These are phyloP conservation scores for Colletotrichum musae DNA, from an alignment of 2,329 filamentous ascomycete species.

Conservation along the genomic window DNA sequence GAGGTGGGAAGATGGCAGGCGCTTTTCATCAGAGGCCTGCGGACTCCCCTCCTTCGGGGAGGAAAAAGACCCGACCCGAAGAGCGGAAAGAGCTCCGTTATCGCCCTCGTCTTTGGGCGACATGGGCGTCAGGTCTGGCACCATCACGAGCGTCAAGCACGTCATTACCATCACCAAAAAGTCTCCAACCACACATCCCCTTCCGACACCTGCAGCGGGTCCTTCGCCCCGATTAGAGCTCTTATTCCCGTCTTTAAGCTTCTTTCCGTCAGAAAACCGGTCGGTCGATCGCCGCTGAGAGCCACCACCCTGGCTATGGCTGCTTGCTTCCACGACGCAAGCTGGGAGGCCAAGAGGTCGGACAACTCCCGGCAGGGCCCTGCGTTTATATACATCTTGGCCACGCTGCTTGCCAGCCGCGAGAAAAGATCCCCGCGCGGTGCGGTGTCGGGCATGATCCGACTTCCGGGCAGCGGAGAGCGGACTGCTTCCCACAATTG, in stretches of 20 bases:
- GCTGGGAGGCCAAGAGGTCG: not conserved
- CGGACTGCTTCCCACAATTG: conserved; percentile 14
- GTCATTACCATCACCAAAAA: not conserved
- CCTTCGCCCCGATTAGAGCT: conserved; percentile 14
- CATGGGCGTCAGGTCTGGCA: conserved; percentile 28
- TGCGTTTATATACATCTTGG: not conserved
- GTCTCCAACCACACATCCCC: too few relatives aligned
- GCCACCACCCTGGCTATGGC: not conserved
- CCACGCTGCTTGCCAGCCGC: conserved; percentile 2
- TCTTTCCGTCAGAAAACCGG: not conserved
- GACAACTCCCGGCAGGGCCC: conserved; percentile 31
- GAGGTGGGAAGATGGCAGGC: too few relatives aligned
- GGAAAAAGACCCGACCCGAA: not conserved
- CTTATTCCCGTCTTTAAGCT: conserved; percentile 6
- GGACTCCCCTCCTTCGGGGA: too few relatives aligned
- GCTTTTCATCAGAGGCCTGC: too few relatives aligned
- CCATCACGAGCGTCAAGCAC: conserved; percentile 35
- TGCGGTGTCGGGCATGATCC: conserved; percentile 9
- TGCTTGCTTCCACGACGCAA: not conserved
- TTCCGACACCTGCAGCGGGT: not conserved
- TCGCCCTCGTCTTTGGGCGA: not conserved
- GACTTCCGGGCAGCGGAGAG: conserved; percentile 18
- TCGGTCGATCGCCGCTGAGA: not conserved
- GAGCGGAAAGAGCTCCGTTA: not conserved
- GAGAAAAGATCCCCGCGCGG: not conserved